Percentiles rank a stretch among this genome's conserved stretches.
phyloP scores from a whole-genome alignment of 2,329 filamentous ascomycete genomes.

The Aspergillus arachidicola region DNA sequence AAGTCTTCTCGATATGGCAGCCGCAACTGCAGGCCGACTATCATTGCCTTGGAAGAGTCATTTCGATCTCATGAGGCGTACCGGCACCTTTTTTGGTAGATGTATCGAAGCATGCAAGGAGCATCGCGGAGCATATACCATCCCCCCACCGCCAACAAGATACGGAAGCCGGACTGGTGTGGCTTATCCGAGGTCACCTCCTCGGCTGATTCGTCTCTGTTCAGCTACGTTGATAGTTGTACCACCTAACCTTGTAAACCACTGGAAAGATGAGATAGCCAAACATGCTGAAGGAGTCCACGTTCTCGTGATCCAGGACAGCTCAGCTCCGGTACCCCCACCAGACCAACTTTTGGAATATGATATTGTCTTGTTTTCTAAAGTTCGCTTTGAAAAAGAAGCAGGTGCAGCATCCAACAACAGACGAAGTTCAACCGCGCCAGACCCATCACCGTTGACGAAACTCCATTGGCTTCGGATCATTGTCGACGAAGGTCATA shows the following conservation, averaged over 20 bases:
- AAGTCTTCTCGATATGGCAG: constrained; percentile 74
- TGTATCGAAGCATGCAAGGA: constrained; percentile 61
- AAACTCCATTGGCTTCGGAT: constrained; percentile 81
- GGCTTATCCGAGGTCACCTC: constrained; percentile 41
- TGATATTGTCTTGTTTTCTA: constrained; percentile 79
- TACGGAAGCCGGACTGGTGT: constrained; percentile 46
- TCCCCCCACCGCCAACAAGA: constrained; percentile 50
- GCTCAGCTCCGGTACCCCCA: constrained; percentile 57
- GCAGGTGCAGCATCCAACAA: constrained; percentile 56
- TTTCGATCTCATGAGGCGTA: constrained; percentile 56
- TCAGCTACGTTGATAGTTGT: constrained; percentile 76
- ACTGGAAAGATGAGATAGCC: constrained; percentile 79
- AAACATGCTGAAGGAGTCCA: constrained; percentile 73
- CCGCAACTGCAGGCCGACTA: constrained; percentile 66
- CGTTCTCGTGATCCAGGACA: constrained; percentile 63
- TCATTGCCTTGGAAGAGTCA: constrained; percentile 71
- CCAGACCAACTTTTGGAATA: constrained; percentile 62
- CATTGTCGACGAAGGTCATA: constrained; percentile 91
- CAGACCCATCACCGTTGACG: constrained; percentile 65
- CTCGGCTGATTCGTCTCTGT: constrained; percentile 61
- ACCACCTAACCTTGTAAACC: constrained; percentile 77
- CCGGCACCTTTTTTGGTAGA: constrained; percentile 54
- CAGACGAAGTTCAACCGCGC: constrained; percentile 46
- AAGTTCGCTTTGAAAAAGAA: constrained; percentile 71
- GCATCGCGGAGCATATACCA: constrained; percentile 63